Evolutionary conservation across 2,329 filamentous ascomycete genomes (phyloP), one percentile per base, ranked within the genome.

Genomic region (Emmonsiellopsis sp.): DNA sequence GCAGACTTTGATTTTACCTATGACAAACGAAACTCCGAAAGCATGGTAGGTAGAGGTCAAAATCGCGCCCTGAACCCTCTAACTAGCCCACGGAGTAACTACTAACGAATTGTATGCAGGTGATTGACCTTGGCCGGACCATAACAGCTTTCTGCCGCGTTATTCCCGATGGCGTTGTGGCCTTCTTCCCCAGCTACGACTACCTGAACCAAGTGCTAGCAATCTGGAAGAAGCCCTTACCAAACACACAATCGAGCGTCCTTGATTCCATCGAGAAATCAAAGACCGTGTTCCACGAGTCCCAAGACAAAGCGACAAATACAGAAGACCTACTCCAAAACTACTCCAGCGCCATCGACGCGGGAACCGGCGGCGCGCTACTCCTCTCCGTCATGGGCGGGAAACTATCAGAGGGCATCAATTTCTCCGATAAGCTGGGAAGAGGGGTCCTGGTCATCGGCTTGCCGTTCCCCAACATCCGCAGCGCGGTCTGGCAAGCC

Each of bases 381-480:
- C 79, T 98, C 0, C 80, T 98, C 31, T 91, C 89, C 52, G 91
- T 98, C 2, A 86, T 98, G 2, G 92, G 92, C 52, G 93, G 93
- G 11, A 95, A 92, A 60, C 85, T 98, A 72, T 95, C 88, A 54
- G 93, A 98, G 71, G 93, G 93, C 59, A 98, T 98, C 73, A 98
- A 98, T 71, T 98, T 98, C 73, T 92, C 88, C 0, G 91, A 98
- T 71, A 78, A 80, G 2, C 82, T 98, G 0, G 93, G 93, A 1
- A 84, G 93, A 31, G 92, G 88, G 52, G 90, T 98, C 7, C 75
- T 95, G 11, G 86, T 97, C n/a, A 82, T 97, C 11, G 93, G 93
- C 0, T 74, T 98, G 3, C 93, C 93, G 0, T 98, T 94, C 61
- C 90, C 93, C 0, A 98, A 97, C 61, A 84, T 90, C 51, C 82